phyloP scores from a whole-genome alignment of 2,329 filamentous ascomycete species.

The Aspergillus sp. region DNA sequence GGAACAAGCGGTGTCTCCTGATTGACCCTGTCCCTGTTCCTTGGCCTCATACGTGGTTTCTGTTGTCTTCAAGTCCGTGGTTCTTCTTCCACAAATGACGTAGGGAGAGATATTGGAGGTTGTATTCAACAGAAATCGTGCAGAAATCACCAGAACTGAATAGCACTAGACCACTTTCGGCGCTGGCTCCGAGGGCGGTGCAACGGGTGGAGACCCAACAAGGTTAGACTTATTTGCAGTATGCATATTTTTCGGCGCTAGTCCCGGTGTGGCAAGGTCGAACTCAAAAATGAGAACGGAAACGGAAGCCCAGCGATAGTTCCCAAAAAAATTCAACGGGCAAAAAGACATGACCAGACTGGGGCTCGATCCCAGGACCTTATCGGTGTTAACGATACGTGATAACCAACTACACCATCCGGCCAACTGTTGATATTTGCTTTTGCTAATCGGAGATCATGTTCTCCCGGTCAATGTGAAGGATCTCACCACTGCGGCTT shows the following conservation, averaged over 20 bases:
- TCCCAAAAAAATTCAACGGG: background rate
- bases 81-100: too few species aligned
- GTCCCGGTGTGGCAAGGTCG: background rate
- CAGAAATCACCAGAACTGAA: background rate
- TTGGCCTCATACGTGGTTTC: background rate
- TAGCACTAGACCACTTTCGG: background rate
- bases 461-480: too few species aligned
- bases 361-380: slow-evolving; percentile 33
- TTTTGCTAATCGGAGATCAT: too few species aligned
- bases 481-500: background rate
- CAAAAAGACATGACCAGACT: slow-evolving; percentile 28
- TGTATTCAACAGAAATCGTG: background rate
- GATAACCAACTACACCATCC: slow-evolving; percentile 28
- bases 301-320: background rate
- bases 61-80: too few species aligned
- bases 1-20: background rate
- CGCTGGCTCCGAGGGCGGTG: background rate
- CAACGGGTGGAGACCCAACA: background rate
- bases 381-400: slow-evolving; percentile 40
- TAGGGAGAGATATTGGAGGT: too few species aligned
- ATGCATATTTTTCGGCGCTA: background rate
- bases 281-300: background rate
- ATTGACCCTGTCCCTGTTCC: background rate
- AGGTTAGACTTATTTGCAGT: background rate
- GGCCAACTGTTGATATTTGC: background rate